Evolutionary conservation across 163 green algal genomes (phyloP).

Genomic region (Smithsoniella earleae): DNA sequence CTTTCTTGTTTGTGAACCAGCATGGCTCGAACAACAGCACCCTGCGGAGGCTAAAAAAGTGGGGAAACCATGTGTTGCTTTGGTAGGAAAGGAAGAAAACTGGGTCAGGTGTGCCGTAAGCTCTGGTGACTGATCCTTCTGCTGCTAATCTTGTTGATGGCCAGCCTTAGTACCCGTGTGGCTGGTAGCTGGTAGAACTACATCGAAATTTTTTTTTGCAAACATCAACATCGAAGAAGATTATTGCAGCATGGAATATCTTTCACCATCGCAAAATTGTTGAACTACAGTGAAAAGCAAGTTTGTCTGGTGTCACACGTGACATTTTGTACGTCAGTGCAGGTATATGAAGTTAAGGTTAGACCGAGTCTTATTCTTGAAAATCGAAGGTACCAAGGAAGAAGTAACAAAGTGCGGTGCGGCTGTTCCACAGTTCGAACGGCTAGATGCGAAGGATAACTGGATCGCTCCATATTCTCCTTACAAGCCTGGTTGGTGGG

Average conservation of each 20-base stretch:
- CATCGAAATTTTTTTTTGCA: too few relatives aligned
- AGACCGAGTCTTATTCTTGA: constrained; percentile 64
- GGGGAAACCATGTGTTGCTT: constrained; percentile 64
- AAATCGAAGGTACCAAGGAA: constrained; percentile 42
- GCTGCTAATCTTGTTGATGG: too few relatives aligned
- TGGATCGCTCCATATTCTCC: constrained; percentile 79
- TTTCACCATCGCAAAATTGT: not conserved
- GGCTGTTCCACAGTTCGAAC: constrained; percentile 56
- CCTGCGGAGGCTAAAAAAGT: constrained; percentile 69
- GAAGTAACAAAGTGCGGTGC: not conserved
- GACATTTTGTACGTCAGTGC: constrained; percentile 32
- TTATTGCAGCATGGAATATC: too few relatives aligned
- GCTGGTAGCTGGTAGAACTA: too few relatives aligned
- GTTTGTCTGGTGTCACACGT: not conserved
- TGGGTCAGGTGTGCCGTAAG: constrained; percentile 76
- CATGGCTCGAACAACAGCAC: constrained; percentile 77
- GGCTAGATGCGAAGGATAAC: constrained; percentile 41
- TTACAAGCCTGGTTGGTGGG: constrained; percentile 78
- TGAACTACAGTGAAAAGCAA: not conserved
- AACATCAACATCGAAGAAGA: too few relatives aligned
- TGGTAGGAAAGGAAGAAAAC: constrained; percentile 81
- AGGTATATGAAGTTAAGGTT: constrained; percentile 93
- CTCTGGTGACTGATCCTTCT: not conserved
- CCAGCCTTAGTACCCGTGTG: too few relatives aligned
- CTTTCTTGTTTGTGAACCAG: constrained; percentile 80